These are phyloP conservation scores for Saturnispora gosingensis DNA, from an alignment of 805 yeast genomes.

Conservation along the genomic window DNA sequence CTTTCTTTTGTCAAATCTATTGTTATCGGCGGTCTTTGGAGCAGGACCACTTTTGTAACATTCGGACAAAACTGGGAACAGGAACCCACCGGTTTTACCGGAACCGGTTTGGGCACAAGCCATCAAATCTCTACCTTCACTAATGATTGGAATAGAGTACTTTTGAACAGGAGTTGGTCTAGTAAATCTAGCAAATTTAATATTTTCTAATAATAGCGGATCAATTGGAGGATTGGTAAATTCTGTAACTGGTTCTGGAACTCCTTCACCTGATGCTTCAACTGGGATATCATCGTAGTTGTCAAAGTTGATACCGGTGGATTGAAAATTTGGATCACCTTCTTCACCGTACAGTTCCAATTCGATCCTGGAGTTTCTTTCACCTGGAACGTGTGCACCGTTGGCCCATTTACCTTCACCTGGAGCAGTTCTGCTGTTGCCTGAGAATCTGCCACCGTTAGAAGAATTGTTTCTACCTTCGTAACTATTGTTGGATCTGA, in stretches of 20 bases:
- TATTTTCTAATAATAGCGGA: slow-evolving; percentile 74
- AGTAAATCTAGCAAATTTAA: slow-evolving; percentile 78
- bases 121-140: slow-evolving; percentile 65
- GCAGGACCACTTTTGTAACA: slow-evolving; percentile 86
- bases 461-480: slow-evolving; percentile 22
- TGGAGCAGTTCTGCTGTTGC: slow-evolving; percentile 29
- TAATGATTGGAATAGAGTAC: slow-evolving; percentile 73
- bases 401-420: slow-evolving; percentile 78
- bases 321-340: slow-evolving; percentile 68
- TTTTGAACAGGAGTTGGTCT: slow-evolving; percentile 96
- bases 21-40: slow-evolving; percentile 36
- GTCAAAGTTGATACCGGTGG: slow-evolving; percentile 97
- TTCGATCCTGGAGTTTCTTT: slow-evolving; percentile 61
- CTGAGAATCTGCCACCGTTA: slow-evolving; percentile 27
- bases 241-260: slow-evolving; percentile 84
- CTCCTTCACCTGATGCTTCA: slow-evolving; percentile 91
- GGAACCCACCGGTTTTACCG: slow-evolving; percentile 99
- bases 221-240: slow-evolving; percentile 94
- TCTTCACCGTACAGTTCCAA: slow-evolving; percentile 72
- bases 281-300: slow-evolving; percentile 98
- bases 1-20: slow-evolving; percentile 52
- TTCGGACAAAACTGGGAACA: slow-evolving; percentile 94
- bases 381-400: slow-evolving; percentile 83
- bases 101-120: slow-evolving; percentile 99
- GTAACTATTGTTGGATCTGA: slow-evolving; percentile 23